Base-by-base conservation (phyloP, 495 filamentous ascomycete species). In the Cairneyella variabilis region DNA sequence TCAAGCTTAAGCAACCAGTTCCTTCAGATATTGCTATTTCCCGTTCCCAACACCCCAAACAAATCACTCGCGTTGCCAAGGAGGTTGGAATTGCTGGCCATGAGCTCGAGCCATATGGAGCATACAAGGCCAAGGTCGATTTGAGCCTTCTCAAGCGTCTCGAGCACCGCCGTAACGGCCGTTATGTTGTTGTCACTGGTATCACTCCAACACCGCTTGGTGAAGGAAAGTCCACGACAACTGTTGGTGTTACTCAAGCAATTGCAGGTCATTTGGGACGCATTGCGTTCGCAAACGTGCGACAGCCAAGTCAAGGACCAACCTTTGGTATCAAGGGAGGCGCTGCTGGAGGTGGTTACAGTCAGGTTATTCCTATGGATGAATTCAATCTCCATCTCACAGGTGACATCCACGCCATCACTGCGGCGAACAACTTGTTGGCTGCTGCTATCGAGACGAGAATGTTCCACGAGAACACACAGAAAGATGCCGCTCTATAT, bases 261-360 rank as follows among this genome's bases (percentile, higher is more conserved):
- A 76, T 98, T 34, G 89, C 89, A 37, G 92, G 84, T 44, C 92
- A 97, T 57, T 71, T 98, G 56, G 85, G 85, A 54, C 85, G 88
- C 25, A 78, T 98, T 60, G 84, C 83, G 11, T 97, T 98, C 63
- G 92, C 93, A 68, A 98, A 98, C 61, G 93, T 98, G 46, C 83
- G 93, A 42, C 93, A 98, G 71, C 93, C 93, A 25, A 95, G 89
- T 63, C 93, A 97, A 75, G 93, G 93, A 9, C 93, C 93, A 46
- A 98, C 93, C 0, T 98, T 98, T 64, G 93, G 93, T 63, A 97
- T 98, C 76, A 98, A 98, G 74, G 93, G 93, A 39, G 93, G 93
- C 57, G 93, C 93, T 47, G 93, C 93, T 51, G 93, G 93, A 63
- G 93, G 93, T 59, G 93, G 93, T 14, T 98, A 96, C 76, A 95